These are phyloP conservation scores for Lasiodiplodia gonubiensis DNA, from an alignment of 2,329 filamentous ascomycete genomes.

Conservation along the genomic window DNA sequence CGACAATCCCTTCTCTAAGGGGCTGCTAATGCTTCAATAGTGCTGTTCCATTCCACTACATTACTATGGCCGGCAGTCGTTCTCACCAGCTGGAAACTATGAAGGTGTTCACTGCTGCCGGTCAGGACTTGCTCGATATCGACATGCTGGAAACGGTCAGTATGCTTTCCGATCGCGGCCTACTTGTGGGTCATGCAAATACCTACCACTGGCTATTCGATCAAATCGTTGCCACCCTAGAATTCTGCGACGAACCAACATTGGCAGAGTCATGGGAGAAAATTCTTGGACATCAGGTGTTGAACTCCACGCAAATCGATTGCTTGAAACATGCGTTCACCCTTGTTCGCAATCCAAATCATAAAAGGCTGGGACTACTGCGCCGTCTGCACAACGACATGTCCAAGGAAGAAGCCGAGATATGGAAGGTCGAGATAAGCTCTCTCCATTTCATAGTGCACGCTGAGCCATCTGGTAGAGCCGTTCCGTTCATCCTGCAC, in stretches of 20 bases:
- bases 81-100: background rate
- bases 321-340: background rate
- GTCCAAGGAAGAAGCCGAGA: background rate
- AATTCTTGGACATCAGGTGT: fast-evolving
- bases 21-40: background rate
- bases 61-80: fast-evolving
- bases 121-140: background rate
- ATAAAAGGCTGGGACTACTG: background rate
- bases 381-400: background rate
- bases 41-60: background rate
- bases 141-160: fast-evolving
- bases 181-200: fast-evolving
- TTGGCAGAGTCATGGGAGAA: background rate
- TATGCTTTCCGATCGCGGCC: fast-evolving
- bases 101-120: background rate
- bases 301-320: fast-evolving
- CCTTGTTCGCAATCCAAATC: background rate
- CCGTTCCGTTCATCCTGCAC: background rate
- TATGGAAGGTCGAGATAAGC: background rate
- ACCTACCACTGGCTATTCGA: background rate
- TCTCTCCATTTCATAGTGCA: background rate
- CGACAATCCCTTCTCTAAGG: no score
- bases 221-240: background rate
- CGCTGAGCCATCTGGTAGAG: background rate
- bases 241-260: background rate